Evolutionary conservation across 2,329 filamentous ascomycete species (phyloP).

Genomic region (Cercospora canescens): DNA sequence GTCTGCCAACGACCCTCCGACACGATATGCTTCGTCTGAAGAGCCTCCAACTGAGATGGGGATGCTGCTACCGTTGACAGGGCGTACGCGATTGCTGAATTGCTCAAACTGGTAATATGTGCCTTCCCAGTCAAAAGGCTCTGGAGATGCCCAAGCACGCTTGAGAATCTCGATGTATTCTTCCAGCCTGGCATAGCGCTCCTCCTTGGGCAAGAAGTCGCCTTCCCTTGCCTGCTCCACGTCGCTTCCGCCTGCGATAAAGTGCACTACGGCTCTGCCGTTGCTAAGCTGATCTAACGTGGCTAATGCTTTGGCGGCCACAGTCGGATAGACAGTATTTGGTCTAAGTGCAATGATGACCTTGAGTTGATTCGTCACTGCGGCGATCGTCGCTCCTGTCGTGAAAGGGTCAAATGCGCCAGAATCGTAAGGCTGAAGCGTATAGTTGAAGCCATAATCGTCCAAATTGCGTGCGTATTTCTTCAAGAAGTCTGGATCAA

Average conservation of each 20-base stretch:
- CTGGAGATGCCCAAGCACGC: slow-evolving; percentile 57
- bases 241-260: slow-evolving; percentile 63
- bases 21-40: slow-evolving; percentile 59
- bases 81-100: slow-evolving; percentile 57
- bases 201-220: slow-evolving; percentile 59
- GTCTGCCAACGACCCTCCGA: slow-evolving; percentile 59
- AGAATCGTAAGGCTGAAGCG: slow-evolving; percentile 60
- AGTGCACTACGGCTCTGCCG: slow-evolving; percentile 62
- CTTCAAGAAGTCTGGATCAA: slow-evolving; percentile 57
- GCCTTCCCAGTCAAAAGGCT: slow-evolving; percentile 63
- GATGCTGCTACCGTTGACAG: slow-evolving; percentile 52
- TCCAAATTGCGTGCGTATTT: slow-evolving; percentile 60
- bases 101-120: slow-evolving; percentile 61
- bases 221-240: slow-evolving; percentile 61
- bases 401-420: slow-evolving; percentile 59
- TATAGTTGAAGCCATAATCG: slow-evolving; percentile 63
- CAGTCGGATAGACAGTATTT: slow-evolving; percentile 63
- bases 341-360: slow-evolving; percentile 63
- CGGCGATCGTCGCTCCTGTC: slow-evolving; percentile 58
- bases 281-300: slow-evolving; percentile 61
- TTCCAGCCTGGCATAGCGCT: slow-evolving; percentile 60
- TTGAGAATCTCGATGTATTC: slow-evolving; percentile 64
- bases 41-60: slow-evolving; percentile 62
- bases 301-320: slow-evolving; percentile 62
- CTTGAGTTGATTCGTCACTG: slow-evolving; percentile 60